Evolutionary conservation across 2,329 filamentous ascomycete species (phyloP), one percentile per base, ranked within the genome.

Genomic region (Hypomyces perniciosus): DNA sequence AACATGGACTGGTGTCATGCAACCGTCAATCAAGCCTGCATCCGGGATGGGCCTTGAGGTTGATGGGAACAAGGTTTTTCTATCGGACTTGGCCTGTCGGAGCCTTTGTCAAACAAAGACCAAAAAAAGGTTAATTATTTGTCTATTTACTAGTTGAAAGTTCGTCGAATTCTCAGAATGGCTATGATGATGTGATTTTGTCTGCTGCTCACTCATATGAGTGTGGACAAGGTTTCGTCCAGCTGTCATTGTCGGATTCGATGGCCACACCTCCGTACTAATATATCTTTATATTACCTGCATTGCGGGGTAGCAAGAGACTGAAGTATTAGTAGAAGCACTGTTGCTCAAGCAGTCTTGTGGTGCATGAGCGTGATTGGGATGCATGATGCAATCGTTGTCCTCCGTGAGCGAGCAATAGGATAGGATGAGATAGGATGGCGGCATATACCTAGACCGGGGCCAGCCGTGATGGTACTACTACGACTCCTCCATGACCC

Each of bases 1-100:
- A 42, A 12, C 44, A 41, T 37, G 34, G 45, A 10, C 26, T 48
- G 40, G 30, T 52, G 41, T 48, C 45, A 52, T 35, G 50, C 29
- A 48, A 44, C 31, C 50, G 44, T 48, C 45, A 12, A 44, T 37
- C 20, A 42, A 45, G n/a, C 29, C 9, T 13, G 33, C n/a, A 38
- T 44, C 12, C 13, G n/a, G 39, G 40, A 5, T 20, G 20, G 20
- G 20, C 26, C 26, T 27, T 10, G 31, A n/a, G 27, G 10, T 35
- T 12, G 28, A 42, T 39, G 39, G 39, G 28, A 37, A 38, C 31
- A 37, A 37, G 35, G 27, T 44, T 50, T 44, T 34, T 35, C 13
- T 27, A 30, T 8, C 7, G 26, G 20, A 20, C 20, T 30, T 43
- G 31, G 46, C 31, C 27, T 41, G 29, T 30, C 34, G 33, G 12